Percentiles rank a stretch among this genome's conserved stretches.
These are phyloP conservation scores for Colletotrichum cordylinicola DNA, from an alignment of 2,329 filamentous ascomycete species.

Conservation along the genomic window DNA sequence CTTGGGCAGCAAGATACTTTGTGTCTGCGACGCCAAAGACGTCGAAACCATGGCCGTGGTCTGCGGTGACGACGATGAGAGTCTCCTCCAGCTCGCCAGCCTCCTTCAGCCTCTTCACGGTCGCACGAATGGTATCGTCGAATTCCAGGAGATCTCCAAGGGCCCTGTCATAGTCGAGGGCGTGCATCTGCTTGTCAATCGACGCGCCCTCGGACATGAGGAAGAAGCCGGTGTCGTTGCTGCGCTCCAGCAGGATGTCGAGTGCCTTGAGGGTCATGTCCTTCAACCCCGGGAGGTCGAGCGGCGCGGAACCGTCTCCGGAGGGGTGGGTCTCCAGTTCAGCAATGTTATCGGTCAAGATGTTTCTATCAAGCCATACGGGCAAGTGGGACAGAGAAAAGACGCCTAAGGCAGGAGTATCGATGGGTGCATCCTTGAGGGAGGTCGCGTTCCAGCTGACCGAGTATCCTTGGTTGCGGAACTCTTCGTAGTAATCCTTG, in stretches of 20 bases:
- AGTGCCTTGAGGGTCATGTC: conserved; percentile 90
- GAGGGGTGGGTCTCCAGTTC: conserved; percentile 71
- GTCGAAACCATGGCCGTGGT: conserved; percentile 89
- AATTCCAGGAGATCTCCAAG: conserved; percentile 85
- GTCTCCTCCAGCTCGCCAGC: conserved; percentile 76
- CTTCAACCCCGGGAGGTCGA: conserved; percentile 82
- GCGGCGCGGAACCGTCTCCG: conserved; percentile 67
- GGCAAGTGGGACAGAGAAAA: conserved; percentile 79
- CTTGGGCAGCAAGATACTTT: conserved; percentile 72
- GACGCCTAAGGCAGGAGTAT: conserved; percentile 74
- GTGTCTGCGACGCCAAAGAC: conserved; percentile 86
- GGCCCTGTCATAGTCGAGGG: conserved; percentile 83
- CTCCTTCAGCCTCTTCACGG: conserved; percentile 70
- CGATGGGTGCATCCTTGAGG: conserved; percentile 61
- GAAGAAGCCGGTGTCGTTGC: conserved; percentile 78
- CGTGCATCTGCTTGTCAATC: conserved; percentile 91
- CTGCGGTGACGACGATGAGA: conserved; percentile 81
- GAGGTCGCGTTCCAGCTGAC: conserved; percentile 77
- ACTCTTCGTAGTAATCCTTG: conserved; percentile 81
- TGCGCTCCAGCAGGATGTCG: conserved; percentile 72
- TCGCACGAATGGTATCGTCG: conserved; percentile 81
- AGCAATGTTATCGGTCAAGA: conserved; percentile 75
- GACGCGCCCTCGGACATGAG: conserved; percentile 86
- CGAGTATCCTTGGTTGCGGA: conserved; percentile 74
- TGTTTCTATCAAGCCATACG: conserved; percentile 86